phyloP scores from a whole-genome alignment of 306 rosid genomes.

The Clitoria ternatea region DNA sequence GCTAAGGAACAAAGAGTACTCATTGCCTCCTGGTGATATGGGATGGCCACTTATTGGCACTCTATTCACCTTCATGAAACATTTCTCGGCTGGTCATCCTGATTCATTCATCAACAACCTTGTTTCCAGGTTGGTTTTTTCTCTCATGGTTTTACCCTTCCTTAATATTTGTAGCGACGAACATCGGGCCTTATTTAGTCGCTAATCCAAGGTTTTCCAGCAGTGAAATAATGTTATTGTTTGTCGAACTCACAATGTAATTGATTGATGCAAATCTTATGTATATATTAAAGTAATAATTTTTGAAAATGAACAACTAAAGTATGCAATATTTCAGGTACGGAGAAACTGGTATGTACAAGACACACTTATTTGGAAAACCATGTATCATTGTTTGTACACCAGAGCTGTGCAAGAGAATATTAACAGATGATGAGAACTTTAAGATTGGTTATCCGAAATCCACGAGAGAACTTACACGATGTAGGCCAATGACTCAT shows the following conservation, averaged over 20 bases:
- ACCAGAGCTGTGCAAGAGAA: conserved; percentile 11
- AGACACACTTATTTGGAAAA: not conserved
- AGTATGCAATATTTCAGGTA: not conserved
- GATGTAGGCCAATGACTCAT: not conserved
- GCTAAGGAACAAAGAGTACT: not conserved
- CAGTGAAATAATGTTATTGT: too few relatives aligned
- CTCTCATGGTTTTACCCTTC: too few relatives aligned
- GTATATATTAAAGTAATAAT: too few relatives aligned
- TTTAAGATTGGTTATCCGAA: conserved; percentile 33
- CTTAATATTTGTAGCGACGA: too few relatives aligned
- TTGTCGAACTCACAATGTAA: too few relatives aligned
- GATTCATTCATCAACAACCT: conserved; percentile 19
- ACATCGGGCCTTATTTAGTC: too few relatives aligned
- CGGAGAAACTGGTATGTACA: conserved; percentile 5
- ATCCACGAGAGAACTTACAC: not conserved
- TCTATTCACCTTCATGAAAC: not conserved
- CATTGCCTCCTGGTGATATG: conserved; percentile 11
- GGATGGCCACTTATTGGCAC: conserved; percentile 25
- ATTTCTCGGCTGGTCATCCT: not conserved
- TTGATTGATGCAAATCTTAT: too few relatives aligned
- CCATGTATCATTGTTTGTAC: conserved; percentile 7
- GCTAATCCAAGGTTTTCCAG: too few relatives aligned
- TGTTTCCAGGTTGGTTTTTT: not conserved
- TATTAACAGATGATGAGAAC: conserved; percentile 19
- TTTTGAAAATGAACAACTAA: too few relatives aligned